phyloP scores from a whole-genome alignment of 2,329 filamentous ascomycete genomes.

The Plectosphaerella cucumerina region DNA sequence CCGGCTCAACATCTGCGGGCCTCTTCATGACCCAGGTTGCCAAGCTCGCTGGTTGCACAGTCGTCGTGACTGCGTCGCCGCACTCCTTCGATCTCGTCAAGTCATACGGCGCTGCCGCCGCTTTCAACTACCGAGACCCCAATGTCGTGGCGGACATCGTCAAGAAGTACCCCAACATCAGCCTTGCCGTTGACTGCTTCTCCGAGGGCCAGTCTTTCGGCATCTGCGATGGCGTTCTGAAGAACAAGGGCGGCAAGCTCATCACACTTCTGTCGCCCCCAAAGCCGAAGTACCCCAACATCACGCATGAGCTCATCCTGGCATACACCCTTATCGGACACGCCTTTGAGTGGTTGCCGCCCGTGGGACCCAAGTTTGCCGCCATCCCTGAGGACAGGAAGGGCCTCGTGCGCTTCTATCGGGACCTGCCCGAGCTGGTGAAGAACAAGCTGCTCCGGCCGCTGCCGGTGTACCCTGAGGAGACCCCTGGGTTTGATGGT shows the following conservation, averaged over 20 bases:
- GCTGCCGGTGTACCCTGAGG: constrained; percentile 9
- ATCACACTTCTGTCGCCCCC: constrained; percentile 18
- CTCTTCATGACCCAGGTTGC: constrained; percentile 39
- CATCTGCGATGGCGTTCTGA: constrained; percentile 20
- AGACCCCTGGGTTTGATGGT: constrained; percentile 12
- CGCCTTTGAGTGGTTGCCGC: constrained; percentile 19
- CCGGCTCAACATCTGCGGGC: constrained; percentile 48
- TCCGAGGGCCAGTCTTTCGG: constrained; percentile 23
- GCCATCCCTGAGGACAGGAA: constrained; percentile 18
- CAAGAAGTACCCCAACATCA: constrained; percentile 18
- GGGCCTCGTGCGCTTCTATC: constrained; percentile 16
- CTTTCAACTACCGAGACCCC: constrained; percentile 24
- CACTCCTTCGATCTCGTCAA: constrained; percentile 29
- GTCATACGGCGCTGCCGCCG: constrained; percentile 22
- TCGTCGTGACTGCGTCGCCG: constrained; percentile 26
- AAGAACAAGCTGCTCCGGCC: constrained; percentile 12
- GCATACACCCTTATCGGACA: constrained; percentile 18
- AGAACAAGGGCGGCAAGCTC: constrained; percentile 21
- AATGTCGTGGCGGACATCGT: constrained; percentile 17
- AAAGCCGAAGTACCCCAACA: constrained; percentile 13
- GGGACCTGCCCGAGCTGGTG: constrained; percentile 10
- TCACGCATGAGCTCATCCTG: constrained; percentile 17
- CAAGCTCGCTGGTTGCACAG: constrained; percentile 27
- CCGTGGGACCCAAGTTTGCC: constrained; percentile 21
- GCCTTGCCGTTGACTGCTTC: constrained; percentile 23